Evolutionary conservation across 306 rosid genomes (phyloP), one percentile per base, ranked within the genome.

Genomic region (Myrica gale): DNA sequence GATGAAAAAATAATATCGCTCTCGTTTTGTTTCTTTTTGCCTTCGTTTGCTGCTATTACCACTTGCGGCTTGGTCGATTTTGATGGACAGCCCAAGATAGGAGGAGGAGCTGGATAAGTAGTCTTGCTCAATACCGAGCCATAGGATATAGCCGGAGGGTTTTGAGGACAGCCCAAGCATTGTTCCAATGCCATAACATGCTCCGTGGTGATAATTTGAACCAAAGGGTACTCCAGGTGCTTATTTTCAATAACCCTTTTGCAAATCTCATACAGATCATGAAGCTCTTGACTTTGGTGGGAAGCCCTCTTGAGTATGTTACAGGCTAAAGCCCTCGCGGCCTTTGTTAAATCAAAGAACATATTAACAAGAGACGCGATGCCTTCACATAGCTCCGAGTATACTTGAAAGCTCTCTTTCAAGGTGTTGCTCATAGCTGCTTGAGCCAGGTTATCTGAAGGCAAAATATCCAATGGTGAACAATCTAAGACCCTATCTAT

Each of bases 371-470:
- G 92, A 56, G 84, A 82, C 13, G 85, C 79, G 66, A 88, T 81
- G 12, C 88, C 88, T 82, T 88, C 92, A 41, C 68, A 79, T 39
- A 88, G 77, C 37, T 76, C 85, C 79, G 76, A 70, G 52, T 85
- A 88, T 44, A 85, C 88, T 75, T 84, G 92, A 51, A 88, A 88
- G 76, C 92, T 88, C 21, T 88, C 92, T 55, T 85, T 88, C 84
- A 88, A 73, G 26, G 68, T 82, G 79, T 86, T 84, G 52, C 79
- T 86, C 85, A 88, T 84, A 3, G 92, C 92, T 51, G 80, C 86
- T 63, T 88, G 88, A 82, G 81, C 83, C 21, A 84, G 26, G 46
- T 69, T 16, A 73, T 82, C 83, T 68, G 83, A 79, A 37, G 69
- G 41, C 53, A 79, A 69, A 56, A 79, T 15, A 85, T 79, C 80